These are phyloP conservation scores for Botrytis hyacinthi DNA, from an alignment of 2,329 filamentous ascomycete genomes.

Conservation along the genomic window DNA sequence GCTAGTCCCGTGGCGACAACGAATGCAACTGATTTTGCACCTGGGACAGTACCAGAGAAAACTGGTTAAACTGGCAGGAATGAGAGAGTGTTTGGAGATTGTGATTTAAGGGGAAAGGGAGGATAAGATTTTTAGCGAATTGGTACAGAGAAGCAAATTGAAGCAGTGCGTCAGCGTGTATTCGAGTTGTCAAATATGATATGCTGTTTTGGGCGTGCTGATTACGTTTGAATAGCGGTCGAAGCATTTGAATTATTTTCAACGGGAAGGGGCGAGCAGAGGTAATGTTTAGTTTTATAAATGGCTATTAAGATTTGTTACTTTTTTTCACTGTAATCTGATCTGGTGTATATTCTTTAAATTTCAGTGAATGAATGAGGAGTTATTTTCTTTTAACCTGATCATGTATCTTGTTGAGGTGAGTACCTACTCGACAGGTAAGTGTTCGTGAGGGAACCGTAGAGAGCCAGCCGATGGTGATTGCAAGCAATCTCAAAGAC, in stretches of 20 bases:
- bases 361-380: background rate
- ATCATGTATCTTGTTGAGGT: background rate
- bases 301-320: background rate
- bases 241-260: background rate
- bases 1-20: slow-evolving; percentile 28
- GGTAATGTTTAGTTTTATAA: slow-evolving; percentile 12
- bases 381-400: background rate
- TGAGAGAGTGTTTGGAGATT: background rate
- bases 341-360: background rate
- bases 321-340: background rate
- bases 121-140: background rate
- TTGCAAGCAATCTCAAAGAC: background rate
- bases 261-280: background rate
- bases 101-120: background rate
- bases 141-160: background rate
- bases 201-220: background rate
- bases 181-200: background rate
- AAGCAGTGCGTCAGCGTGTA: background rate
- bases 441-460: background rate
- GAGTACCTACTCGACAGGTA: background rate
- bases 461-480: background rate
- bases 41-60: background rate
- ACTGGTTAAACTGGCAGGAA: background rate
- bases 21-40: slow-evolving; percentile 4
- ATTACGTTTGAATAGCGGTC: background rate